Evolutionary conservation across 495 filamentous ascomycete species (phyloP), one percentile per base, ranked within the genome.

Genomic region (Xylaria acuta): DNA sequence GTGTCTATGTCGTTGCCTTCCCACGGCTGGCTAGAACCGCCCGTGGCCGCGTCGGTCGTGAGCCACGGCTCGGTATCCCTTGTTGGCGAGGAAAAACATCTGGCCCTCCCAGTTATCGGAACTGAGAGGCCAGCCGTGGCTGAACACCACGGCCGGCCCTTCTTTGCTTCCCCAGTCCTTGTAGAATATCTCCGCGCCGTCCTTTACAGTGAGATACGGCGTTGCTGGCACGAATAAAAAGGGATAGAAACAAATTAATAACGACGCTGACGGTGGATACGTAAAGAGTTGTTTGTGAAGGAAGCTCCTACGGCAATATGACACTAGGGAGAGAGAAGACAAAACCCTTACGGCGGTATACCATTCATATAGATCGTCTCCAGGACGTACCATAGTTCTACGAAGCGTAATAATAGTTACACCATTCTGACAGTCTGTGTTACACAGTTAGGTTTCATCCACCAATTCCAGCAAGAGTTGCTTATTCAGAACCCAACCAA

Each of bases 111-210:
- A 51, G n/a, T 25, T 51, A 25, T 51, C 47, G 6, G 47, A 51
- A 51, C 47, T 51, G n/a, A 51, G 47, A 12, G 47, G 47, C 47
- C 47, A 51, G n/a, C 47, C 47, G 47, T 51, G 47, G 47, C 47
- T 51, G 7, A 51, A 51, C 2, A 51, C 47, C 47, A 51, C 47
- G 20, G 47, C 47, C 9, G 47, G 47, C 2, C 47, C 47, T 22
- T 51, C 47, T 25, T 51, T 51, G 7, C 47, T 51, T 25, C 47
- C 47, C 47, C 47, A 51, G 47, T 51, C 47, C 47, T 51, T 51
- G 47, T 51, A 51, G 47, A 51, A 51, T 1, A 51, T 51, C 47
- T 51, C 47, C 7, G 47, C n/a, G 8, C 47, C 47, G 47, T 25
- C 47, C n/a, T 51, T 51, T 22, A 51, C 47, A 22, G 47, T 25